Base-by-base conservation (phyloP, 495 filamentous ascomycete species). In the Sabuloglossum arenarium region DNA sequence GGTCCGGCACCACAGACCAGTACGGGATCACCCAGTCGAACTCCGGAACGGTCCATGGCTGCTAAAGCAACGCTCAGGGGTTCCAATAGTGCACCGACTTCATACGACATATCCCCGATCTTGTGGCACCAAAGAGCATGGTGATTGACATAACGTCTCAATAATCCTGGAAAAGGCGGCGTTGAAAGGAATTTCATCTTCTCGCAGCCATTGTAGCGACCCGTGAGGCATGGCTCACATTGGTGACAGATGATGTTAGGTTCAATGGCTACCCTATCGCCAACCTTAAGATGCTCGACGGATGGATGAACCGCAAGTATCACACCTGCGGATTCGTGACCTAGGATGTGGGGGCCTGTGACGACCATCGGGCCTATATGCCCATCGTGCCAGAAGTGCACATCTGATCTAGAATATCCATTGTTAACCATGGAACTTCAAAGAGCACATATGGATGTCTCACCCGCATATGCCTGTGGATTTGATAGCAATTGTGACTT, bases 191-290 rank as follows among this genome's bases (percentile, higher is more conserved):
- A 76, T 46, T 66, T 62, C 3, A 74, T 68, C 34, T 69, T 62
- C 55, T 71, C 67, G 58, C 73, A 76, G 31, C 74, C 67, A 54
- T 75, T 76, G 55, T 76, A 76, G 50, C 68, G 64, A 19, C 73
- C 73, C 42, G 67, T 66, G 43, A 58, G 60, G 58, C 73, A 76
- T 21, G 70, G 69, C 21, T 67, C 71, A 57, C 73, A 76, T 32
- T 69, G 57, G 45, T 65, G 64, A 57, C 73, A 76, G 3, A 70
- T 68, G 6, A 71, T 69, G 23, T 70, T 68, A 10, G 73, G 73
- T 56, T 75, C 73, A 37, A 76, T 64, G 19, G 73, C 73, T 3
- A 76, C 71, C 42, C 71, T 62, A 53, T 76, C 73, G 30, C 72
- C 72, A 24, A 61, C 62, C 46, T 66, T 66, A 19, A 75, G 63